These are phyloP conservation scores for Fusarium guadeloupense DNA, from an alignment of 2,329 filamentous ascomycete species.

Conservation along the genomic window DNA sequence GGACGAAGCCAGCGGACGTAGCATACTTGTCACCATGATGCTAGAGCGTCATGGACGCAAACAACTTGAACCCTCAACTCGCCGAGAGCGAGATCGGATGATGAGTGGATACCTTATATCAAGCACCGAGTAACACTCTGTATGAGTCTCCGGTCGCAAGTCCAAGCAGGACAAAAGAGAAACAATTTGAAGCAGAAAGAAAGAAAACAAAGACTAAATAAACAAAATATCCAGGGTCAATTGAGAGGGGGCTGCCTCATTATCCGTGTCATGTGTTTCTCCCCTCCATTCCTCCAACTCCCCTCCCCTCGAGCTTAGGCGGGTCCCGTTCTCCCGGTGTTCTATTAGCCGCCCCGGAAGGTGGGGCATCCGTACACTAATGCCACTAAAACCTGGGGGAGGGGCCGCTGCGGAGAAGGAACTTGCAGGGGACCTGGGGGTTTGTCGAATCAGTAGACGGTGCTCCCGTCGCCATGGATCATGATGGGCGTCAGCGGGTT, in stretches of 20 bases:
- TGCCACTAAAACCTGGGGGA: constrained; percentile 37
- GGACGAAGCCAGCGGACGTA: constrained; percentile 46
- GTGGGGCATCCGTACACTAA: constrained; percentile 24
- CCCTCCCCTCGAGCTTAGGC: background rate
- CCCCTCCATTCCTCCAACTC: constrained; percentile 24
- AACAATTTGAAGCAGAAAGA: no score
- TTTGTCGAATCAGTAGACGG: constrained; percentile 18
- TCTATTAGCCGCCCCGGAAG: constrained; percentile 34
- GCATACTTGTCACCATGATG: constrained; percentile 49
- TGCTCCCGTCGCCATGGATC: constrained; percentile 18
- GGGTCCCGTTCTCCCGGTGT: constrained; percentile 13
- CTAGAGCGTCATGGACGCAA: constrained; percentile 41
- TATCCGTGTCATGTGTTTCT: constrained; percentile 37
- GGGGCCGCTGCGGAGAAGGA: constrained; percentile 25
- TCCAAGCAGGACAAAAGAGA: constrained; percentile 15
- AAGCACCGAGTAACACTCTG: background rate
- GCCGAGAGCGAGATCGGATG: constrained; percentile 23
- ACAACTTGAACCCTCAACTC: background rate
- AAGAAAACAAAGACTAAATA: constrained; percentile 9
- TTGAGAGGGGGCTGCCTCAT: constrained; percentile 28
- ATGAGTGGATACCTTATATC: constrained; percentile 13
- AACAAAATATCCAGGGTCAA: constrained; percentile 1
- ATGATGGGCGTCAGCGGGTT: constrained; percentile 19
- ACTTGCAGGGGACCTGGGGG: constrained; percentile 10
- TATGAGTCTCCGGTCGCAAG: constrained; percentile 13